Evolutionary conservation across 2,329 filamentous ascomycete species (phyloP), one percentile per base, ranked within the genome.

Genomic region (Beauveria bassiana): DNA sequence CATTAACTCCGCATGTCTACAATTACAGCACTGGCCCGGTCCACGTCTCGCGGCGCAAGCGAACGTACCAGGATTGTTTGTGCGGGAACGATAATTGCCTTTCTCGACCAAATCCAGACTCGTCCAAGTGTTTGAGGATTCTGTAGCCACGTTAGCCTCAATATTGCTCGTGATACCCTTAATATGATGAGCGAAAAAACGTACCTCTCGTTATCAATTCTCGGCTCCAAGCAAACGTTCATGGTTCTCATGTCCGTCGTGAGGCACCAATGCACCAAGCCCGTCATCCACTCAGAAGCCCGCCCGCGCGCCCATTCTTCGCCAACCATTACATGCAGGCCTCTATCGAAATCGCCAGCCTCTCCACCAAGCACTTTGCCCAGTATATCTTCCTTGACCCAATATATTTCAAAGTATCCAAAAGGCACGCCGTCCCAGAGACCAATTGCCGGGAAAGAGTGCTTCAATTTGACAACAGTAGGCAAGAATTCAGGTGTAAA

Each of bases 321-420:
- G 1, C 95, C 95, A 3, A 99, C 83, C 45, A 99, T 78, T 14
- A 95, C 86, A 70, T 99, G 95, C 20, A 98, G 76, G 0, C 95
- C 95, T 7, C 95, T 81, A 68, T 98, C 93, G 74, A 89, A 98
- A 68, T 96, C 90, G 8, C 83, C 84, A 0, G 86, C 85, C 3
- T 83, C 81, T 24, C 81, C 81, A 0, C 86, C 81, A 4, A 96
- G 74, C 65, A 91, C 81, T 53, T 81, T 82, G 0, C 90, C 91
- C 1, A 99, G 73, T 0, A 80, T 77, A 70, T 98, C 95, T 71
- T 99, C 95, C 70, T 96, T 96, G 3, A 95, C 91, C 93, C 95
- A 99, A 76, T 99, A 99, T 40, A 99, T 83, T 77, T 99, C 95
- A 71, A 99, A 97, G 72, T 96, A 99, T 0, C 92, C 95, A 75